Evolutionary conservation across 495 filamentous ascomycete species (phyloP), one percentile per base, ranked within the genome.

Genomic region (Tirmania nivea): DNA sequence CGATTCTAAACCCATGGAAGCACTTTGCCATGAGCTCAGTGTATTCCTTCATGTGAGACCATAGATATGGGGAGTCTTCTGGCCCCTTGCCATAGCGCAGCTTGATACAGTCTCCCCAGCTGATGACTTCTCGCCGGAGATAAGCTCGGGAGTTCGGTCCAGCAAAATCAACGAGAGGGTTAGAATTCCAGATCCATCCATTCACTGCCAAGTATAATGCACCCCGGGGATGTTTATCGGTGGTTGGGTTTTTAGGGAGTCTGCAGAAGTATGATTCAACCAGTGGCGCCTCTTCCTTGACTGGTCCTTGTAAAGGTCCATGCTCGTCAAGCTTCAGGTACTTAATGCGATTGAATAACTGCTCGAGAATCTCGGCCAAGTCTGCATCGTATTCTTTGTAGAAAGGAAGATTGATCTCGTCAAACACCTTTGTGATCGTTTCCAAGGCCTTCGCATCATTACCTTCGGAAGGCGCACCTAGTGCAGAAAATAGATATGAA

Each of bases 31-130:
- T 86, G 61, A 94, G 72, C 12, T 78, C 77, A 5, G 89, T 90
- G 64, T 99, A 99, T 54, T 80, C 78, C 35, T 81, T 80, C 86
- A 99, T 96, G 65, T 83, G 84, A 7, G 93, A 78, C 92, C 92
- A 99, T 19, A 99, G 72, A 67, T 78, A 99, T 0, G 92, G 90
- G 57, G 78, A 94, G 60, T 95, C 90, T 53, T 90, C 68, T 5
- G 81, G 83, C 1, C 76, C 73, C 12, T 69, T 72, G 10, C 92
- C 92, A 63, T 95, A 99, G 9, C 92, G 79, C 17, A 99, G 76
- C 71, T 96, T 99, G 8, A 95, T 90, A 68, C 92, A 99, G 63
- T 99, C 92, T 16, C 86, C 84, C 92, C 92, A 99, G 37, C 93
- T 83, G 58, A 99, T 96, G 50, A 99, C 86, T 66, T 99, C 86